Base-by-base conservation (phyloP, 1,139 yeast species). In the Lodderomyces metapsilosis region DNA sequence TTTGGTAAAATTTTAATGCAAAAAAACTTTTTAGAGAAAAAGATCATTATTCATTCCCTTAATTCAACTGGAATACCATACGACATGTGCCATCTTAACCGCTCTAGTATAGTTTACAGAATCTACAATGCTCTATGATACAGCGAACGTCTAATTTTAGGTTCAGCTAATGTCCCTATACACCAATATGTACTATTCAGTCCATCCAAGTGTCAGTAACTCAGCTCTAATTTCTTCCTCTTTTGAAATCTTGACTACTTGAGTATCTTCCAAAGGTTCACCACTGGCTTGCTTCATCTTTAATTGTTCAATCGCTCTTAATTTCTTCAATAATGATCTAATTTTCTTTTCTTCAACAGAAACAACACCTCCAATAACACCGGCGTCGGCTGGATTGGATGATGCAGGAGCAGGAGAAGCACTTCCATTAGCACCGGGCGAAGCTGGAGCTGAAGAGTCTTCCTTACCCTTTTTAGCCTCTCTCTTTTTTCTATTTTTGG, bases 221-320 rank as follows among this genome's bases (percentile, higher is more conserved):
- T 91, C 96, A 48, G 71, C 68, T 63, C 91, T 76, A 41, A 92
- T 85, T 43, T 82, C 82, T 27, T 74, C 82, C 66, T 92, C 98
- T 45, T 95, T 88, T 48, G 82, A 76, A 52, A 94, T 91, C 68
- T 94, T 94, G 59, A 88, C 76, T 33, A 88, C 70, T 68, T 92
- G 99, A 24, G 98, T 92, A 57, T 85, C 96, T 66, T 92, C 98
- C 51, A 92, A 76, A 47, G 82, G 74, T 51, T 89, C 97, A 39
- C 95, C 95, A 40, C 71, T 72, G 15, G 87, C 88, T 65, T 87
- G 92, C 59, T 91, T 86, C 74, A 79, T 79, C 64, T 91, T 91
- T 56, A 94, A 77, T 40, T 82, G 82, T 62, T 91, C 96, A 52
- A 92, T 92, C 11, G 98, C 98, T 57, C 98, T 79, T 51, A 92